phyloP scores from a whole-genome alignment of 306 rosid genomes.

The Trifolium repens region DNA sequence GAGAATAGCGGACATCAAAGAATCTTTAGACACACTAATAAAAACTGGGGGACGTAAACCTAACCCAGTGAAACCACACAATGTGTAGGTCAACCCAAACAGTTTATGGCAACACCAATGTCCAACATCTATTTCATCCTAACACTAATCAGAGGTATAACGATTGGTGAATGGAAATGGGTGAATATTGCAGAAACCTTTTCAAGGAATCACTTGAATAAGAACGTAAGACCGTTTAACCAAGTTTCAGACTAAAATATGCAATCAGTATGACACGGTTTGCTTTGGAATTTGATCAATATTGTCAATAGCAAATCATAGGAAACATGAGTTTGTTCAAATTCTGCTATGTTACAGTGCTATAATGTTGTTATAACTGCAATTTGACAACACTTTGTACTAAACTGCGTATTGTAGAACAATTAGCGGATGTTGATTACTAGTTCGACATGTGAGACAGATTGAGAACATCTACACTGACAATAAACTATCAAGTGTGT shows the following conservation, averaged over 20 bases:
- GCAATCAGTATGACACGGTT: constrained; percentile 9
- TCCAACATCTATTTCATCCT: too few relatives aligned
- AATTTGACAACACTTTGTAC: not conserved
- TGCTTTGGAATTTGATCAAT: not conserved
- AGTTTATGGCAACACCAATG: too few relatives aligned
- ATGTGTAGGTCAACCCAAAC: too few relatives aligned
- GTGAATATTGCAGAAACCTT: not conserved
- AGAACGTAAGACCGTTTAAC: constrained; percentile 17
- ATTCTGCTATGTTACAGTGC: not conserved
- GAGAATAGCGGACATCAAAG: too few relatives aligned
- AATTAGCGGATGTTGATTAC: not conserved
- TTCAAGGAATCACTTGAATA: constrained; percentile 16
- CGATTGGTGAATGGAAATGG: not conserved
- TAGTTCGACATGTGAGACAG: not conserved
- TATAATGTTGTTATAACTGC: not conserved
- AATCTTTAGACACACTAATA: too few relatives aligned
- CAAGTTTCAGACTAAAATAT: not conserved
- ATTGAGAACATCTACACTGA: not conserved
- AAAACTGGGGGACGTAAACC: too few relatives aligned
- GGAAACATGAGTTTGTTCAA: not conserved
- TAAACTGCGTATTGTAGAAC: not conserved
- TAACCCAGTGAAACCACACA: too few relatives aligned
- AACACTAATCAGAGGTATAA: too few relatives aligned
- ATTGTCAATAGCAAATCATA: not conserved
- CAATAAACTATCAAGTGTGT: constrained; percentile 4